Percentiles rank a stretch among this genome's conserved stretches.
Evolutionary conservation across 1,284 basidiomycete species (phyloP).

Genomic region (Leccinum fuscescens): DNA sequence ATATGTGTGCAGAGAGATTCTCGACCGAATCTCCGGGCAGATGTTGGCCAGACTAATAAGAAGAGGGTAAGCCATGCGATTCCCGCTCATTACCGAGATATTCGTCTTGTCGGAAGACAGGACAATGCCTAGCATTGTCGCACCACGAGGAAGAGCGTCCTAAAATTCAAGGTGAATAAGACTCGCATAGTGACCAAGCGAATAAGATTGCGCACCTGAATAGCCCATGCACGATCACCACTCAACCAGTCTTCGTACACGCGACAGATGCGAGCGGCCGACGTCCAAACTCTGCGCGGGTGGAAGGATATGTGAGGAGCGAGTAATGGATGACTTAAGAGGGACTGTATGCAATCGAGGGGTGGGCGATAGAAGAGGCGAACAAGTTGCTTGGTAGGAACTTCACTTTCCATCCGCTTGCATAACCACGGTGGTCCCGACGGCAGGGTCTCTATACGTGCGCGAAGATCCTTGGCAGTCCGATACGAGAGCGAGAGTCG

Average conservation of each 20-base stretch:
- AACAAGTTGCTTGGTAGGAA: background rate
- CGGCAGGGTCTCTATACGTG: background rate
- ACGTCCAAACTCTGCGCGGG: too few species aligned
- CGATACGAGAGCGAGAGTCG: background rate
- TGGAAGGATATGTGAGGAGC: too few species aligned
- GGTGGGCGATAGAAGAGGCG: slow-evolving; percentile 30
- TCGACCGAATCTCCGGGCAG: background rate
- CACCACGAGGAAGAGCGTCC: background rate
- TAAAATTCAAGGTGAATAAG: background rate
- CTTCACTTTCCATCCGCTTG: background rate
- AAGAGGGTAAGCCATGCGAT: background rate
- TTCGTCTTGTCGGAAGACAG: background rate
- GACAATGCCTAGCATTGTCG: background rate
- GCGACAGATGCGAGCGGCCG: too few species aligned
- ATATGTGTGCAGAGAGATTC: background rate
- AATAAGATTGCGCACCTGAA: background rate
- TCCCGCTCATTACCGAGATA: background rate
- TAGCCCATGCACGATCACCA: background rate
- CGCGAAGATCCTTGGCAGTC: background rate
- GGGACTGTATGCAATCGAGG: too few species aligned
- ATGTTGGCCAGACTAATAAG: background rate
- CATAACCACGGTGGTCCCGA: background rate
- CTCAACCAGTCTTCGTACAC: background rate
- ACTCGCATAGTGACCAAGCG: background rate
- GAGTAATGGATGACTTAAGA: too few species aligned